These are phyloP conservation scores for Ophiostoma novo-ulmi DNA, from an alignment of 2,329 filamentous ascomycete genomes.

Conservation along the genomic window DNA sequence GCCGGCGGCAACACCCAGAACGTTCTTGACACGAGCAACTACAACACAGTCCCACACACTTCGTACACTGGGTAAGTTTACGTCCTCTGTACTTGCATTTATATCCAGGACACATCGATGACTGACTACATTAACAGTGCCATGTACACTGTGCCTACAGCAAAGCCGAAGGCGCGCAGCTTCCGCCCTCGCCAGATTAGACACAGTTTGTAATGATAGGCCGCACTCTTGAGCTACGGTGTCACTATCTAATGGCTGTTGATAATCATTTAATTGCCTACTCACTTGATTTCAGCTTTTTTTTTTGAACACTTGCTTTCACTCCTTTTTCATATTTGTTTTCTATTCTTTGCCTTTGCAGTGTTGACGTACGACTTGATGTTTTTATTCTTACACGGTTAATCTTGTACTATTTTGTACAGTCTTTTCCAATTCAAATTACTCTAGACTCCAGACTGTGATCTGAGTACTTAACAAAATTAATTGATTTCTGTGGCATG, in stretches of 20 bases:
- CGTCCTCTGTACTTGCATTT: background rate
- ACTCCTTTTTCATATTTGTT: background rate
- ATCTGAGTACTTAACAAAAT: background rate
- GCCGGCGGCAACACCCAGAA: slow-evolving; percentile 60
- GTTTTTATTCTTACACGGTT: background rate
- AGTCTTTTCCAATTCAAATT: background rate
- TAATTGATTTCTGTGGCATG: background rate
- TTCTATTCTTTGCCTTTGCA: background rate
- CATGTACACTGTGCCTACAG: slow-evolving; percentile 14
- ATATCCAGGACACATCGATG: background rate
- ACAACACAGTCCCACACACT: slow-evolving; percentile 48
- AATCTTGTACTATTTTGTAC: background rate
- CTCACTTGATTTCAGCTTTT: background rate
- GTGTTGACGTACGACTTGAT: background rate
- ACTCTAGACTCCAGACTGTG: background rate
- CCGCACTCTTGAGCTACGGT: background rate
- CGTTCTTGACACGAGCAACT: slow-evolving; percentile 48
- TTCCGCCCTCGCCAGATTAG: slow-evolving; percentile 18
- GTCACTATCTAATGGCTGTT: background rate
- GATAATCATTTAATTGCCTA: background rate
- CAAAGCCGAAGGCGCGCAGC: slow-evolving; percentile 2
- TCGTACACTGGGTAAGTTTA: slow-evolving; percentile 40
- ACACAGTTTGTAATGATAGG: slow-evolving; percentile 14
- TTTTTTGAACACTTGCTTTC: background rate
- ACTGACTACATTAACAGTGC: slow-evolving; percentile 15